Conservation (phyloP, 495 filamentous ascomycete species). For the Aspergillus nanangensis region DNA sequence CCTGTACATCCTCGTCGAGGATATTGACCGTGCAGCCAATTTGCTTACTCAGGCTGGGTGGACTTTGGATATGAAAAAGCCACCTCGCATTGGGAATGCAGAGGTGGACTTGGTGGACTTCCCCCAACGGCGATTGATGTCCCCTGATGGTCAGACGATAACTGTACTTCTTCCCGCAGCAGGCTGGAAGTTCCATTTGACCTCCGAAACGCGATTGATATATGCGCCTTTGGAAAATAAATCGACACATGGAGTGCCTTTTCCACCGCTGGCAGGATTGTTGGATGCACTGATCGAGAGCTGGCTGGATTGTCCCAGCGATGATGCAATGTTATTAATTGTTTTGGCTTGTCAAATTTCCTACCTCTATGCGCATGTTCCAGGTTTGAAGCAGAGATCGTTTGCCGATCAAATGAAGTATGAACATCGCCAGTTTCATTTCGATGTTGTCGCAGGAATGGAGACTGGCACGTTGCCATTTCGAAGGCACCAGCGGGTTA, state of each 20-base stretch:
- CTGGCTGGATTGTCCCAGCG: slow-evolving; percentile 9
- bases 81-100: slow-evolving; percentile 15
- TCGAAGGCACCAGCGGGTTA: slow-evolving; percentile 1
- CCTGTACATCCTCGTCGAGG: slow-evolving; percentile 20
- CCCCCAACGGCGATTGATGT: slow-evolving; percentile 11
- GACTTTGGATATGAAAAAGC: slow-evolving; percentile 9
- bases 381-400: slow-evolving; percentile 1
- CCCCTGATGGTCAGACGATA: slow-evolving; percentile 9
- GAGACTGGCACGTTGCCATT: slow-evolving; percentile 1
- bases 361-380: slow-evolving; percentile 9
- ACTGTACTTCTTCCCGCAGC: slow-evolving; percentile 18
- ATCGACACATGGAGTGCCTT: background rate
- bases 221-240: background rate
- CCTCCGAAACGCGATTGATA: background rate
- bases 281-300: slow-evolving; percentile 10
- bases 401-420: slow-evolving; percentile 7
- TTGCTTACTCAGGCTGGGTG: slow-evolving; percentile 13
- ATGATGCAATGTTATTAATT: slow-evolving; percentile 3
- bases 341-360: slow-evolving; percentile 4
- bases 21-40: slow-evolving; percentile 15
- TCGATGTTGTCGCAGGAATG: slow-evolving; percentile 10
- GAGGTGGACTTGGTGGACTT: slow-evolving; percentile 4
- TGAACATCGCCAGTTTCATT: slow-evolving; percentile 11
- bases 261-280: slow-evolving; percentile 1
- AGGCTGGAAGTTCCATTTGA: slow-evolving; percentile 12